phyloP scores from a whole-genome alignment of 2,329 filamentous ascomycete species.

The Monilinia vaccinii-corymbosi region DNA sequence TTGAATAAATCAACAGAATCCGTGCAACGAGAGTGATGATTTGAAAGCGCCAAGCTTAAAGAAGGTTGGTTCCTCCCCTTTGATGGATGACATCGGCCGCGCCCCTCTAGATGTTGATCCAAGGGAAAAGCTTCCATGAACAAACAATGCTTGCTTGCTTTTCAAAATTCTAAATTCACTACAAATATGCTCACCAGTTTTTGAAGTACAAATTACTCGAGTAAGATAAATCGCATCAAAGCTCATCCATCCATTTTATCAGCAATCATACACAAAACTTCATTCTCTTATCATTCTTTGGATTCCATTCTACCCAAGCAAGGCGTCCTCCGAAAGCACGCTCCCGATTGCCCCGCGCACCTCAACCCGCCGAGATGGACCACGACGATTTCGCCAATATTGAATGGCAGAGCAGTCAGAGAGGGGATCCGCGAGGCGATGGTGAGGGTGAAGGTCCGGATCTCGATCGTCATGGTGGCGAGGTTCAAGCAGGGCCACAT shows the following conservation, averaged over 20 bases:
- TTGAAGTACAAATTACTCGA: conserved; percentile 2
- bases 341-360: conserved; percentile 14
- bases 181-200: conserved; percentile 2
- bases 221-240: conserved; percentile 1
- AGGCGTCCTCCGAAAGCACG: background rate
- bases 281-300: background rate
- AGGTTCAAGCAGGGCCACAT: conserved; percentile 27
- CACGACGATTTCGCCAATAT: conserved; percentile 71
- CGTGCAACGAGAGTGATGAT: background rate
- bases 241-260: background rate
- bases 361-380: conserved; percentile 22
- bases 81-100: conserved; percentile 7
- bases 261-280: background rate
- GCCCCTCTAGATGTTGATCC: background rate
- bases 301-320: background rate
- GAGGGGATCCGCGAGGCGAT: conserved; percentile 35
- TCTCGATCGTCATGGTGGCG: conserved; percentile 12
- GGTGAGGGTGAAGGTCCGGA: conserved; percentile 22
- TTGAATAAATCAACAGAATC: too few relatives aligned
- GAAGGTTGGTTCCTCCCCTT: background rate
- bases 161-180: background rate
- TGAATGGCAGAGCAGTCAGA: conserved; percentile 60
- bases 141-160: background rate
- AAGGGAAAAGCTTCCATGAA: background rate
- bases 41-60: conserved; percentile 2